A percentile compares a stretch with the other conserved stretches of the same genome.
Conservation (phyloP, 73 alveolate genomes). For the Paramecium caudatum region DNA sequence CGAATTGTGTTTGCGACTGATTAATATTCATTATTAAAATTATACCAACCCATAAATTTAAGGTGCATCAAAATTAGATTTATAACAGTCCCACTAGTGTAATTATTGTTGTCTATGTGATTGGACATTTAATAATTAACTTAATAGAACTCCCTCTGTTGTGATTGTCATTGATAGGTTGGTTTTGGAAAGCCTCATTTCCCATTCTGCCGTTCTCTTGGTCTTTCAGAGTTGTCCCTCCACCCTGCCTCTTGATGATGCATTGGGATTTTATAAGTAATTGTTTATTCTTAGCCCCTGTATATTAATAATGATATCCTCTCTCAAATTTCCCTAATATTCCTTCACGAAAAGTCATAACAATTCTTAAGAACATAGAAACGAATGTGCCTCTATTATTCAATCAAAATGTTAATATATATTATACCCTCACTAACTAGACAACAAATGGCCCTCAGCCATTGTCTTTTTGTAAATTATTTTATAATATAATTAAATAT, state of each 20-base stretch:
- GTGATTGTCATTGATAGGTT: neutral
- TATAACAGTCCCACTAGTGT: neutral
- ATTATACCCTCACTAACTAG: conserved; percentile 55
- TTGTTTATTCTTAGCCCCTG: conserved; percentile 59
- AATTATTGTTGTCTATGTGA: conserved; percentile 65
- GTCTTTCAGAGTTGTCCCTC: conserved; percentile 70
- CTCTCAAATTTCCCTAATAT: neutral
- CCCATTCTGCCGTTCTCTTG: neutral
- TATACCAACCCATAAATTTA: conserved; percentile 29
- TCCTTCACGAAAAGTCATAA: neutral
- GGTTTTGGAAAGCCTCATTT: neutral
- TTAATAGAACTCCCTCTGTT: conserved; percentile 56
- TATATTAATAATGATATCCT: no score
- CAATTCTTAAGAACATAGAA: neutral
- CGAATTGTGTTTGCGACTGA: conserved; percentile 7
- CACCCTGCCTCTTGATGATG: neutral
- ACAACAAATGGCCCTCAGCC: conserved; percentile 75
- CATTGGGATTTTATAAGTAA: conserved; percentile 21
- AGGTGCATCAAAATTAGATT: neutral
- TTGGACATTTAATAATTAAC: conserved; percentile 45
- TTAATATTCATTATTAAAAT: conserved; percentile 12
- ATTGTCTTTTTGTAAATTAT: conserved; percentile 17
- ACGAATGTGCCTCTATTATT: neutral
- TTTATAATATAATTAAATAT: neutral
- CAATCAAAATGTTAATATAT: neutral